A percentile compares a stretch with the other conserved stretches of the same genome.
phyloP scores from a whole-genome alignment of 805 yeast genomes.

The Kodamaea kaohsiungensis region DNA sequence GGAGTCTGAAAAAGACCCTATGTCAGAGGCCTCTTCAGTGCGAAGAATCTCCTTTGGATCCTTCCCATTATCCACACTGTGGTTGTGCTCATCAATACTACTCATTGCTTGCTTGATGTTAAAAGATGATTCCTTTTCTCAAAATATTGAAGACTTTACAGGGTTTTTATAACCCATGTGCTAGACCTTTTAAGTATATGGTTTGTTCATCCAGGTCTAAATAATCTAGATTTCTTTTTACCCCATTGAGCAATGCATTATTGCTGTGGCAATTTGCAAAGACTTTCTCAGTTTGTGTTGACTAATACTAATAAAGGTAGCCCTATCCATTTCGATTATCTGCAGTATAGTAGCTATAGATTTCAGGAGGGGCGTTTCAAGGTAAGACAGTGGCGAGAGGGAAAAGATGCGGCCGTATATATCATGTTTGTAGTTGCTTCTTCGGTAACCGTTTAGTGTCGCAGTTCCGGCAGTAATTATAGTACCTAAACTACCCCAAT shows the following conservation, averaged over 20 bases:
- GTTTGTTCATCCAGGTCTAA: not conserved
- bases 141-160: not conserved
- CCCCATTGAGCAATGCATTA: not conserved
- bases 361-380: too few species aligned
- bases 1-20: slow-evolving; percentile 1
- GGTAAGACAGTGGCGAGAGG: not conserved
- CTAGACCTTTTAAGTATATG: not conserved
- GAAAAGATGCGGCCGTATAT: not conserved
- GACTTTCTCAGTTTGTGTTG: not conserved
- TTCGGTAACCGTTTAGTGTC: not conserved
- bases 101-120: not conserved
- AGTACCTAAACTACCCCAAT: not conserved
- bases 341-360: not conserved
- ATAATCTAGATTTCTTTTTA: not conserved
- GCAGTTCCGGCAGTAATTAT: not conserved
- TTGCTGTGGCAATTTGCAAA: not conserved
- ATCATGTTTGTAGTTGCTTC: not conserved
- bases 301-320: too few species aligned
- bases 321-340: too few species aligned
- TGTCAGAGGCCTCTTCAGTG: slow-evolving; percentile 7
- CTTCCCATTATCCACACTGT: not conserved
- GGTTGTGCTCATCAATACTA: not conserved
- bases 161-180: not conserved
- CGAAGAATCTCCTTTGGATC: slow-evolving; percentile 1
- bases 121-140: not conserved